These are phyloP conservation scores for Epicoccum sorghinum DNA, from an alignment of 2,329 filamentous ascomycete species.

Conservation along the genomic window DNA sequence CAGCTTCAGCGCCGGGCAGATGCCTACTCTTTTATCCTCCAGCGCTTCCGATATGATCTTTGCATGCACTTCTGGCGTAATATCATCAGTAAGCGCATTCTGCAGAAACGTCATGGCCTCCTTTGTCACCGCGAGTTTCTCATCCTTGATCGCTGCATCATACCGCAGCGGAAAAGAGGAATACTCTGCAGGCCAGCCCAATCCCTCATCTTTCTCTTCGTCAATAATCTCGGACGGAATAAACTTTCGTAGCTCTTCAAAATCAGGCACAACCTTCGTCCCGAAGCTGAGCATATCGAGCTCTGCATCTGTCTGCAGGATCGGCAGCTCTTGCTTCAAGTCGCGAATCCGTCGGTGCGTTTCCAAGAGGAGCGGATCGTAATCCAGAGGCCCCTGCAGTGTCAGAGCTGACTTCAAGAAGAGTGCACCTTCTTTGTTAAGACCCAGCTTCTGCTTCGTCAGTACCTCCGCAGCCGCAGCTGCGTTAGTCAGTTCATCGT, in stretches of 20 bases:
- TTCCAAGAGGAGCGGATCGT: constrained; percentile 5
- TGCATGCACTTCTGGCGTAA: constrained; percentile 28
- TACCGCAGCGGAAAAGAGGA: constrained; percentile 33
- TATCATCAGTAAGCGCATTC: constrained; percentile 35
- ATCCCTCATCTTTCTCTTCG: constrained; percentile 51
- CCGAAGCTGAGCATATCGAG: constrained; percentile 52
- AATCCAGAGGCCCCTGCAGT: constrained; percentile 5
- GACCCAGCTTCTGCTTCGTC: constrained; percentile 34
- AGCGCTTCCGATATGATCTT: constrained; percentile 22
- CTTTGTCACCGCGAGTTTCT: constrained; percentile 48
- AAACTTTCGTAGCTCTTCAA: constrained; percentile 39
- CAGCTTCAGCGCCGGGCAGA: background rate
- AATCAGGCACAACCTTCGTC: constrained; percentile 28
- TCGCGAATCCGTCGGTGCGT: constrained; percentile 24
- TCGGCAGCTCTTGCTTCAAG: constrained; percentile 54
- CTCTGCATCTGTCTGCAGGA: constrained; percentile 54
- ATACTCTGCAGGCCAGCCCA: constrained; percentile 50
- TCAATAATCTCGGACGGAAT: constrained; percentile 40
- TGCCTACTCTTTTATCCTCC: constrained; percentile 32
- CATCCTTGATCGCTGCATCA: constrained; percentile 31
- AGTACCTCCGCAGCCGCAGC: constrained; percentile 16
- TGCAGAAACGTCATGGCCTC: constrained; percentile 48
- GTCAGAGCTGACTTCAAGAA: constrained; percentile 32
- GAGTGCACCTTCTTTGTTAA: constrained; percentile 37
- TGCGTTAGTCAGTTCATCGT: constrained; percentile 19